These are phyloP conservation scores for Bidens hawaiensis DNA, from an alignment of 140 eudicot genomes.

Conservation along the genomic window DNA sequence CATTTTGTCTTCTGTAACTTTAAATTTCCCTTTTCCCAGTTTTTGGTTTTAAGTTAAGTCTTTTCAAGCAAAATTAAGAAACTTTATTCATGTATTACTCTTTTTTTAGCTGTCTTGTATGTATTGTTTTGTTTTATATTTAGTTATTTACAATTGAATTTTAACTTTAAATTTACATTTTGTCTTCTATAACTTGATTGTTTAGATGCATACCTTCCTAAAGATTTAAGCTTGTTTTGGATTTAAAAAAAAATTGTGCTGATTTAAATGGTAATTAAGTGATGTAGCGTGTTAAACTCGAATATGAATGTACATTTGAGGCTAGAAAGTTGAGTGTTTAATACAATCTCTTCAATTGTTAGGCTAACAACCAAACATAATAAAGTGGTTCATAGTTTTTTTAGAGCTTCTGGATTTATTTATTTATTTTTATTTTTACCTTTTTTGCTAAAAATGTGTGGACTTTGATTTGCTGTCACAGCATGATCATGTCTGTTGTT, in stretches of 20 bases:
- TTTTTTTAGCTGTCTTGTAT: no score
- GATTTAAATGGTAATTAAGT: not conserved
- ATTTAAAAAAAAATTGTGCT: not conserved
- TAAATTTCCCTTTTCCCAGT: no score
- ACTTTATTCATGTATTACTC: not conserved
- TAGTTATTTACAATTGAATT: no score
- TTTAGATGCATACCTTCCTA: not conserved
- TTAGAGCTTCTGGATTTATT: not conserved
- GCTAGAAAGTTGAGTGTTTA: slow-evolving; percentile 8
- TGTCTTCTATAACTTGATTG: not conserved
- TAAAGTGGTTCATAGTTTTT: not conserved
- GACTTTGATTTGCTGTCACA: not conserved
- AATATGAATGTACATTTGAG: not conserved
- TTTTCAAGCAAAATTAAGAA: no score
- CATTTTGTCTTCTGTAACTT: no score
- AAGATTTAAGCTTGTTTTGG: not conserved
- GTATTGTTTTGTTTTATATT: no score
- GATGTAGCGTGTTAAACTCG: not conserved
- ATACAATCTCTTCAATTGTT: slow-evolving; percentile 15
- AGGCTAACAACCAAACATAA: slow-evolving; percentile 10
- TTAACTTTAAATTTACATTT: no score
- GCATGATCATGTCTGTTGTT: not conserved
- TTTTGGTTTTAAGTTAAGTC: no score
- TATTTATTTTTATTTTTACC: not conserved
- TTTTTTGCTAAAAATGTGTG: not conserved